Conservation (phyloP, 2,329 filamentous ascomycete genomes). For the Pseudocercospora macadamiae region DNA sequence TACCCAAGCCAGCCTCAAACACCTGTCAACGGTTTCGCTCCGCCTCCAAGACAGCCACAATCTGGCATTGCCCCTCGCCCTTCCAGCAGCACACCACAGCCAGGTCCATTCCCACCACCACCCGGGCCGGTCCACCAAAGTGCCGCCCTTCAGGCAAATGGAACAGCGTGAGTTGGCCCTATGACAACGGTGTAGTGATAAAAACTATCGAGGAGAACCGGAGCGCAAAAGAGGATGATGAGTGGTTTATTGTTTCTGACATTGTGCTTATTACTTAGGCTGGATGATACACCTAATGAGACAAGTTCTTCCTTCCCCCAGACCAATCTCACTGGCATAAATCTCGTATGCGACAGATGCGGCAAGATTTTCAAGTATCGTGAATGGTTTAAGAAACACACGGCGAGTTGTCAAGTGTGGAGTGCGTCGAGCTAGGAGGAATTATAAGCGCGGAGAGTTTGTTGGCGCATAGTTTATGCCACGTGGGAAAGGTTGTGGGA, state of each 20-base stretch:
- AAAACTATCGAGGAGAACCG: neutral
- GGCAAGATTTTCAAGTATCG: constrained; percentile 5
- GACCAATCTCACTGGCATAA: too few relatives aligned
- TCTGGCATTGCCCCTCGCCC: constrained; percentile 23
- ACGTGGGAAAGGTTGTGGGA: too few relatives aligned
- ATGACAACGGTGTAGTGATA: neutral
- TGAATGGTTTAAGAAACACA: constrained; percentile 11
- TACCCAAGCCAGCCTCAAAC: constrained; percentile 35
- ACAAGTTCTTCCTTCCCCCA: constrained; percentile 3
- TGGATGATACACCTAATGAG: constrained; percentile 2
- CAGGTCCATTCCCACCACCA: constrained; percentile 14
- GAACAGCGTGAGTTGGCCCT: constrained; percentile 22
- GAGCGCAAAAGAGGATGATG: neutral
- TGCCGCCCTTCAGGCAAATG: constrained; percentile 22
- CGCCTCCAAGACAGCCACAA: constrained; percentile 14
- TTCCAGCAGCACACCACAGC: constrained; percentile 32
- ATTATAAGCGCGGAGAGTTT: too few relatives aligned
- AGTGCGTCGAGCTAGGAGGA: too few relatives aligned
- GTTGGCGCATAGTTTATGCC: too few relatives aligned
- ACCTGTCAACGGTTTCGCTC: constrained; percentile 34
- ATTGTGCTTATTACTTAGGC: neutral
- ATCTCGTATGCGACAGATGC: constrained; percentile 4
- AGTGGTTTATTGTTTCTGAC: neutral
- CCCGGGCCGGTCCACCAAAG: constrained; percentile 2
- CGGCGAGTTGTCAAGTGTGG: neutral